Base-by-base conservation (phyloP, 345 rosid genomes). In the Lumnitzera racemosa region DNA sequence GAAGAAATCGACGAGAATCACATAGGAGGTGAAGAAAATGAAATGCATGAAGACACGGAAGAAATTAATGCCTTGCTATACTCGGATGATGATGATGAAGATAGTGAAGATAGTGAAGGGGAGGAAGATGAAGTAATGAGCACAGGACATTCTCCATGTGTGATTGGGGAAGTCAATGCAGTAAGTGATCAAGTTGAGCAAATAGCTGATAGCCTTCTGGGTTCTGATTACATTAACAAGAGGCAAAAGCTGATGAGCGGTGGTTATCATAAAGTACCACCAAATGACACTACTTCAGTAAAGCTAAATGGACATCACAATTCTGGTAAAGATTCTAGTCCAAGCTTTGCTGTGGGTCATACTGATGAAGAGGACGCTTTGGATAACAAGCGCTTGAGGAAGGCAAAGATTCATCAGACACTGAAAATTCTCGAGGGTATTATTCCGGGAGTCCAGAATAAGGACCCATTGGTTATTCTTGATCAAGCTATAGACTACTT, bases 41-140 rank as follows among this genome's bases (percentile, higher is more conserved):
- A 84, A 68, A 79, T 82, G 90, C 87, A 59, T 1, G 96, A 89
- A 72, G 89, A 89, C 64, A 81, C 91, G 0, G 95, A 87, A 57
- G 96, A 86, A 63, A 72, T 89, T 51, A 78, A 89, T 75, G 96
- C 96, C 1, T 55, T 89, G 61, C 89, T 89, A 47, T 89, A 83
- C 62, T 89, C 96, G 0, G 94, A 84, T 55, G 91, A 73, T 61
- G 85, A 83, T 36, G 72, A 71, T 57, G 84, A 74, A 54, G 62
- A 48, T 2, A n/a, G n/a, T n/a, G 80, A 71, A 2, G 83, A 81
- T 5, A 68, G 41, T 6, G 51, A 3, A 2, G 55, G 12, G 8
- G 62, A 61, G 12, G 63, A 71, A 24, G 94, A 86, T 50, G 92
- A 89, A 71, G 94, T 82, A 56, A 86, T 82, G 3, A 89, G 96